Base-by-base conservation (phyloP, 345 rosid species). In the Eutrema japonicum region DNA sequence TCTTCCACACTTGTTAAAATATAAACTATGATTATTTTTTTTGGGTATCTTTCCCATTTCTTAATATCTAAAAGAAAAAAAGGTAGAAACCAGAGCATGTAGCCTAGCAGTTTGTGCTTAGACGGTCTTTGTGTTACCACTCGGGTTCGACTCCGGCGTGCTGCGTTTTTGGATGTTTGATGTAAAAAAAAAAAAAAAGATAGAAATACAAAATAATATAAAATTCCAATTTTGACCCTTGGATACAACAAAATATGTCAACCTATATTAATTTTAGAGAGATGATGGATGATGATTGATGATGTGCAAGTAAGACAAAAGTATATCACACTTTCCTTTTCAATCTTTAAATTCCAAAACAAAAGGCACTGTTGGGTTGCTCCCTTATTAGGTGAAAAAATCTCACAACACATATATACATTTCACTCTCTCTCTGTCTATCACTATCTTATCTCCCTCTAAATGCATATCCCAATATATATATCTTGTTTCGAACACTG, bases 281-380 rank as follows among this genome's bases (percentile, higher is more conserved):
- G 58, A 76, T 46, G 52, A 55, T 36, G 57, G 64, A 54, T 54
- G 73, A 75, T 68, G 70, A n/a, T 29, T 68, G 70, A 68, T 38
- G 71, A 63, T 64, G 76, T 33, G 68, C 67, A 71, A 50, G 60
- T 65, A 68, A 77, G 76, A 77, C 80, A 77, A 71, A 71, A 50
- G 3, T 48, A 78, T 59, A 80, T 60, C 71, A 54, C 52, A 54
- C 68, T 64, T 59, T 69, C 82, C 74, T 58, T 57, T 77, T 35
- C 76, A 66, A 65, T 73, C 68, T 82, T 77, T 77, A 55, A 61
- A 76, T 58, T 74, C 77, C 76, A 76, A 72, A 71, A 71, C 76
- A 57, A 55, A 77, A 73, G 42, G 67, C 74, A 81, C 81, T 80
- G 85, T 75, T 57, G 68, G 58, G 77, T 59, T 83, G 92, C 86